Evolutionary conservation across 371 early-diverging fungal genomes (phyloP).

Genomic region (Actinomortierella wolfii): DNA sequence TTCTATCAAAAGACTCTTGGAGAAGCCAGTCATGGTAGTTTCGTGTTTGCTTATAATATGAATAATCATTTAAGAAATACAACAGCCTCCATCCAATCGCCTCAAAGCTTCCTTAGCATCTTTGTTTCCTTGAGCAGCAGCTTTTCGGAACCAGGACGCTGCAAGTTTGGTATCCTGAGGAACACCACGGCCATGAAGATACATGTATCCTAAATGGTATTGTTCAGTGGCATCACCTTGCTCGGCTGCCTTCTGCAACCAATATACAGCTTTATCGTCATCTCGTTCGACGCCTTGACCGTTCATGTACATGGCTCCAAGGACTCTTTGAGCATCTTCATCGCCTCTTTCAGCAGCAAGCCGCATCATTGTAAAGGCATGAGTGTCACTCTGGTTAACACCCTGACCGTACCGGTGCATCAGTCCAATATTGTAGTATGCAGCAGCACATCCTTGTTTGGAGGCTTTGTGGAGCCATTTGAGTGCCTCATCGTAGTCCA

Average conservation of each 20-base stretch:
- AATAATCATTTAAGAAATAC: no score
- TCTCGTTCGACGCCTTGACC: slow-evolving; percentile 66
- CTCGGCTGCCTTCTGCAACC: slow-evolving; percentile 77
- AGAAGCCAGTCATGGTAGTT: no score
- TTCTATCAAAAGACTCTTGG: no score
- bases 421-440: slow-evolving; percentile 83
- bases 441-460: slow-evolving; percentile 65
- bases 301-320: slow-evolving; percentile 86
- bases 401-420: slow-evolving; percentile 86
- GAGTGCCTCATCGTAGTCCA: slow-evolving; percentile 68
- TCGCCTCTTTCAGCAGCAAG: slow-evolving; percentile 76
- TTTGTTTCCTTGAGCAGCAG: no score
- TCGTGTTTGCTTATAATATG: no score
- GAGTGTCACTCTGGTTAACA: slow-evolving; percentile 62
- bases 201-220: slow-evolving; percentile 71
- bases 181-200: slow-evolving; percentile 83
- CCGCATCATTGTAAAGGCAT: slow-evolving; percentile 65
- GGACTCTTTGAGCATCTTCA: slow-evolving; percentile 78
- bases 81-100: no score
- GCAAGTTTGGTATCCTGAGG: slow-evolving; percentile 46
- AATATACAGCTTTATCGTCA: slow-evolving; percentile 58
- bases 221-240: slow-evolving; percentile 55
- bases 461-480: slow-evolving; percentile 73
- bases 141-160: no score
- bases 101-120: no score